Evolutionary conservation across 2,329 filamentous ascomycete genomes (phyloP).

Genomic region (Blumeriella jaapii): DNA sequence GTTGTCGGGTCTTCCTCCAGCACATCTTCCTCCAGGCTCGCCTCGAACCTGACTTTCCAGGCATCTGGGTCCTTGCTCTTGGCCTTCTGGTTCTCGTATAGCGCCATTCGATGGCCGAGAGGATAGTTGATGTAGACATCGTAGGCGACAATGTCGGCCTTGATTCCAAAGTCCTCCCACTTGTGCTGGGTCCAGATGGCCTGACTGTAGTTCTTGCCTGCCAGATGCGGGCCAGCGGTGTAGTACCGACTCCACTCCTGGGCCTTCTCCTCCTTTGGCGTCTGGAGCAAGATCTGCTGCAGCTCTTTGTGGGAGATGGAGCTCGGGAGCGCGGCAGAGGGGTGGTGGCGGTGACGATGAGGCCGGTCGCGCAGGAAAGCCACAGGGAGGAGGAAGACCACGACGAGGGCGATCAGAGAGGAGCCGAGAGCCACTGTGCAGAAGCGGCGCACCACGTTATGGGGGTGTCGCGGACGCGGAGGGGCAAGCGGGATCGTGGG

Average conservation of each 20-base stretch:
- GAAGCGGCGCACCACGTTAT: conserved; percentile 51
- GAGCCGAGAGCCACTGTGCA: conserved; percentile 51
- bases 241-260: conserved; percentile 71
- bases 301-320: conserved; percentile 38
- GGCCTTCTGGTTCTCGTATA: conserved; percentile 41
- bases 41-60: conserved; percentile 66
- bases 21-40: conserved; percentile 72
- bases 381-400: conserved; percentile 36
- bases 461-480: conserved; percentile 42
- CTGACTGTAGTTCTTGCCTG: conserved; percentile 67
- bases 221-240: conserved; percentile 62
- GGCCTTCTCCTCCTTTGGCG: conserved; percentile 43
- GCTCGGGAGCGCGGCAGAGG: conserved; percentile 13
- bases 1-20: conserved; percentile 75
- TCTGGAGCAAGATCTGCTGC: conserved; percentile 44
- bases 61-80: conserved; percentile 25
- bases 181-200: conserved; percentile 58
- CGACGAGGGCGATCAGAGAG: conserved; percentile 32
- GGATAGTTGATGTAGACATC: conserved; percentile 74
- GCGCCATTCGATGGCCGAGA: conserved; percentile 54
- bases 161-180: conserved; percentile 61
- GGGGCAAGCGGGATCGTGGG: conserved; percentile 46
- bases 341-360: conserved; percentile 27
- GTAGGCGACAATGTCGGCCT: conserved; percentile 54
- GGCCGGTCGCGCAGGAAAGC: conserved; percentile 30